A percentile compares a stretch with the other conserved stretches of the same genome.
These are phyloP conservation scores for Zychaea mexicana DNA, from an alignment of 371 early-diverging fungal species.

Conservation along the genomic window DNA sequence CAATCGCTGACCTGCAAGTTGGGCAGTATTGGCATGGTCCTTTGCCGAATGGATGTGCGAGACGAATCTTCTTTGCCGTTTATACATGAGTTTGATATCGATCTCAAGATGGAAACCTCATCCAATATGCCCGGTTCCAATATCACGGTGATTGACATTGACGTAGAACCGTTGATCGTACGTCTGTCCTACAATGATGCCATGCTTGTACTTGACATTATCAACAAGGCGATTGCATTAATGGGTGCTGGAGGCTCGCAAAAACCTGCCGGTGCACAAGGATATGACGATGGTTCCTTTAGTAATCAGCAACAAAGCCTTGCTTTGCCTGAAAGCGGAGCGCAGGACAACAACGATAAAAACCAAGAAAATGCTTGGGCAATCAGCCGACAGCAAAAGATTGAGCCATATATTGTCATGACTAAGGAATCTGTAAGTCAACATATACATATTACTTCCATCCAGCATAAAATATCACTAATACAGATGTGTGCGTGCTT, in stretches of 20 bases:
- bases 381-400: conserved; percentile 7
- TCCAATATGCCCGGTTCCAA: conserved; percentile 53
- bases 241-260: conserved; percentile 27
- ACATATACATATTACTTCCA: not conserved
- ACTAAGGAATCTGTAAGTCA: conserved; percentile 45
- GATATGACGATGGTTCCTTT: conserved; percentile 4
- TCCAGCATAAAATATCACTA: not conserved
- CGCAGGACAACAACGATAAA: not conserved
- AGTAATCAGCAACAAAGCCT: not conserved
- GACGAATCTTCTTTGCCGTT: conserved; percentile 77
- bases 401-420: conserved; percentile 51
- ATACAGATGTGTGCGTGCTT: too few species aligned
- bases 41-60: conserved; percentile 86
- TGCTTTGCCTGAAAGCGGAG: not conserved
- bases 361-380: not conserved
- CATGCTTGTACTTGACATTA: conserved; percentile 77
- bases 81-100: conserved; percentile 82
- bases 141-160: conserved; percentile 59
- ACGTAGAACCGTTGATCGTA: conserved; percentile 66
- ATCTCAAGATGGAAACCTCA: conserved; percentile 63
- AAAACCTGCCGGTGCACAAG: conserved; percentile 11
- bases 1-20: conserved; percentile 63
- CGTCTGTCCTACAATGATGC: conserved; percentile 86
- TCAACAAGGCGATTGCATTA: conserved; percentile 73
- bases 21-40: conserved; percentile 81